These are phyloP conservation scores for Graphilbum ipis-grandicollis DNA, from an alignment of 2,329 filamentous ascomycete genomes.

Conservation along the genomic window DNA sequence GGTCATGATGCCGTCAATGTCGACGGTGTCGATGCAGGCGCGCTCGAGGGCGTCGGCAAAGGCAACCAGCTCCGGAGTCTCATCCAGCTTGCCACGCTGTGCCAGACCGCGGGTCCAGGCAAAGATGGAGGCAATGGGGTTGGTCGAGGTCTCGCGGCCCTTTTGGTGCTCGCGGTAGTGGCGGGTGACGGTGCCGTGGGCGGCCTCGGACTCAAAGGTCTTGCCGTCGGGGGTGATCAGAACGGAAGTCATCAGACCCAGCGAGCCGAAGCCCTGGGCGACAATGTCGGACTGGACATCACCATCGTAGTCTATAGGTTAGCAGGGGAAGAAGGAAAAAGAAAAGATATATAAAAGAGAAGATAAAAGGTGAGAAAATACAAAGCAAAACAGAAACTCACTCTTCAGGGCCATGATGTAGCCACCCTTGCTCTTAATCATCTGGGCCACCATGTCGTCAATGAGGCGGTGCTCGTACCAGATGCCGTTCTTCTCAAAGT, in stretches of 20 bases:
- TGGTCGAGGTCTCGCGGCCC: conserved; percentile 90
- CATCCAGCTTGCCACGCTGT: conserved; percentile 84
- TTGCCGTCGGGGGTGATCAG: conserved; percentile 93
- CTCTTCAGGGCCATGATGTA: conserved; percentile 98
- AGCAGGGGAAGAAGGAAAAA: background rate
- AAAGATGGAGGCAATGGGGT: conserved; percentile 98
- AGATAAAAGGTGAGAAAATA: background rate
- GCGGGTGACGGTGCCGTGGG: conserved; percentile 93
- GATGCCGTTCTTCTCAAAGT: conserved; percentile 82
- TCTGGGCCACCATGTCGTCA: conserved; percentile 99
- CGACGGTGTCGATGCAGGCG: conserved; percentile 87
- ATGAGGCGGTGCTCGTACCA: conserved; percentile 99
- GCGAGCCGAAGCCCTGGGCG: conserved; percentile 92
- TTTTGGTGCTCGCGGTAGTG: conserved; percentile 99
- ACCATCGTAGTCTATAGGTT: conserved; percentile 76
- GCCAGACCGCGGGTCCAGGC: conserved; percentile 92
- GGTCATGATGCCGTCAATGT: conserved; percentile 92
- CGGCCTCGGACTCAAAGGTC: conserved; percentile 94
- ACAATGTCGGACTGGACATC: conserved; percentile 98
- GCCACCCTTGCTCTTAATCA: conserved; percentile 96
- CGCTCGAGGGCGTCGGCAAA: conserved; percentile 87
- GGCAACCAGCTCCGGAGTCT: conserved; percentile 76
- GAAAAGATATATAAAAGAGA: conserved; percentile 9
- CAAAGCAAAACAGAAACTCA: conserved; percentile 27
- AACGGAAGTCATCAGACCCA: conserved; percentile 96